Base-by-base conservation (phyloP, 306 rosid genomes). In the Rosa lucieae region DNA sequence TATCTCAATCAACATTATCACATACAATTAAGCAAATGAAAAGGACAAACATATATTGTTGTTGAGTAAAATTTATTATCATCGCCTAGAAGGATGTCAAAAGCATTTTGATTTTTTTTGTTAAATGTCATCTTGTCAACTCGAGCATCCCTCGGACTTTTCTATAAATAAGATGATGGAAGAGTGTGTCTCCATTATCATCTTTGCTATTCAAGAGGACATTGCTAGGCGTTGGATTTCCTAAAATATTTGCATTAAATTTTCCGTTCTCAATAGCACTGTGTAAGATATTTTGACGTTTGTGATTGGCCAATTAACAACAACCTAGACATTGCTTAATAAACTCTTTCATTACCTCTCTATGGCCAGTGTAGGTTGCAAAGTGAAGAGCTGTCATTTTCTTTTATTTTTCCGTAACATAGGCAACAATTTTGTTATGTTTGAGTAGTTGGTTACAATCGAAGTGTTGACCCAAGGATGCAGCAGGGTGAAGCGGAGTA, bases 81-180 rank as follows among this genome's bases (percentile, higher is more conserved):
- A 29, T 29, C 32, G 32, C 32, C 32, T 29, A 18, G 21, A 53
- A 53, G 20, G 59, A 53, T 56, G 3, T 56, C 42, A 0, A 10
- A 0, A 12, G 67, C 53, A 3, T 7, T 21, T 0, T 1, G 39
- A 32, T 40, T 11, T 39, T 42, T 1, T 1, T 52, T 53, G 51
- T 73, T 73, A 32, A 61, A 26, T 4, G 79, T 20, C 79, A 46
- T 75, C 58, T 15, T 65, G 14, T 73, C 73, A 48, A 80, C 39
- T 37, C 37, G 14, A 12, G 20, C 29, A 17, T 63, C 18, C 3
- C 3, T 0, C 8, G 18, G 32, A 29, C 32, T 29, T 29, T 29
- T 29, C 32, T 0, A 6, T 1, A 6, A 4, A 5, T 39, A 26
- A 42, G 3, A 0, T 5, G 0, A 52, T 59, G 82, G 39, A 80